Evolutionary conservation across 768 basidiomycete species (phyloP).

Genomic region (Hericium coralloides): DNA sequence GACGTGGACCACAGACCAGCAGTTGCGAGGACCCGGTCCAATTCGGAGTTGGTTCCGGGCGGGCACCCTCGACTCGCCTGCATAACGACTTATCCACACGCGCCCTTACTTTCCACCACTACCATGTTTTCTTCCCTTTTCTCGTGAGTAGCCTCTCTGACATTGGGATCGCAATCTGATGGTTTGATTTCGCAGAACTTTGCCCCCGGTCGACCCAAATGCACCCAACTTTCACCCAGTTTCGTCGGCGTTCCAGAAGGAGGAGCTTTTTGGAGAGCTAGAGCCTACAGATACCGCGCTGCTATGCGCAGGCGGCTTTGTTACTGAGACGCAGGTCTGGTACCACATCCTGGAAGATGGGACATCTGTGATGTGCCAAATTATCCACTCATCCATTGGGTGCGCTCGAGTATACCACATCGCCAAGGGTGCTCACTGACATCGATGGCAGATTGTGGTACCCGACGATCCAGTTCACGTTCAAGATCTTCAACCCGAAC

Average conservation of each 20-base stretch:
- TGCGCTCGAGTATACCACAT: slow-evolving; percentile 30
- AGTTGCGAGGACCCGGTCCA: too few species aligned
- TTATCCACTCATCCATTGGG: slow-evolving; percentile 88
- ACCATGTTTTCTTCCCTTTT: slow-evolving; percentile 74
- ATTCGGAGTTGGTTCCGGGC: too few species aligned
- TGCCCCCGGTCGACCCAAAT: slow-evolving; percentile 48
- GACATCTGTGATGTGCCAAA: slow-evolving; percentile 66
- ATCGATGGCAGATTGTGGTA: slow-evolving; percentile 66
- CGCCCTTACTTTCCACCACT: slow-evolving; percentile 10
- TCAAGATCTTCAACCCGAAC: slow-evolving; percentile 76
- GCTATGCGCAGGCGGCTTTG: slow-evolving; percentile 75
- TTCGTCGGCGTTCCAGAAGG: slow-evolving; percentile 43
- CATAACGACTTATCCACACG: neutral
- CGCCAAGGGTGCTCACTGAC: slow-evolving; percentile 3
- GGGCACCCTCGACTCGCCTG: too few species aligned
- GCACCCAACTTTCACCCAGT: slow-evolving; percentile 83
- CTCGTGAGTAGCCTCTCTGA: slow-evolving; percentile 46
- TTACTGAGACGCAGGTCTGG: slow-evolving; percentile 84
- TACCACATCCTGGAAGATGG: slow-evolving; percentile 82
- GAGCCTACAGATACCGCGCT: slow-evolving; percentile 71
- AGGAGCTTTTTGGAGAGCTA: slow-evolving; percentile 68
- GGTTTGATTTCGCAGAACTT: slow-evolving; percentile 30
- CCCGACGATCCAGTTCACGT: slow-evolving; percentile 90
- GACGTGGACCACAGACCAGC: too few species aligned
- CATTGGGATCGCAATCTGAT: slow-evolving; percentile 7